Conservation (phyloP, 108 stramenopile species). For the Skeletonema grethae region DNA sequence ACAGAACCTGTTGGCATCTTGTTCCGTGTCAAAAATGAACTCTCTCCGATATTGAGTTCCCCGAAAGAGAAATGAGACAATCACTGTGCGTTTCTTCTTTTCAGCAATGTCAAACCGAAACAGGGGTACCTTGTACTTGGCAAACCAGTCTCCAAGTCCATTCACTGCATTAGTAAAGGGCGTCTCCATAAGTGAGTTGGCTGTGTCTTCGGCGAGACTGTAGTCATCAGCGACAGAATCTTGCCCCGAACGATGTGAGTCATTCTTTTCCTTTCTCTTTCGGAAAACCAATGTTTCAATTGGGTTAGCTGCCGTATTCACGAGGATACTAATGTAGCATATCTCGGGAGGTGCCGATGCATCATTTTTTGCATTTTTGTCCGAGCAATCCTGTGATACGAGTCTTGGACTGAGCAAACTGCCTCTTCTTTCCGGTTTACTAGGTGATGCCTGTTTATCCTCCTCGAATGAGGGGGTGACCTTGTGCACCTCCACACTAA, state of each 20-base stretch:
- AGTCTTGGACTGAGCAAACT: conserved; percentile 9
- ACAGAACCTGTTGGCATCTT: conserved; percentile 52
- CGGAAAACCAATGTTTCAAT: background rate
- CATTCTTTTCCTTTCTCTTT: background rate
- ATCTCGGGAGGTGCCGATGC: background rate
- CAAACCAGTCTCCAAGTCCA: conserved; percentile 53
- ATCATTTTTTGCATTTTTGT: background rate
- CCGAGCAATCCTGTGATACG: background rate
- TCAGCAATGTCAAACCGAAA: conserved; percentile 33
- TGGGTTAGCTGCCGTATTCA: conserved; percentile 1
- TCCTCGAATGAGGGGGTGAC: conserved; percentile 21
- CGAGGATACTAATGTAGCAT: background rate
- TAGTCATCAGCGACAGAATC: conserved; percentile 5
- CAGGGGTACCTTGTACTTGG: conserved; percentile 63
- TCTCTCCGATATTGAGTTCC: conserved; percentile 50
- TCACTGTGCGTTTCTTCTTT: conserved; percentile 35
- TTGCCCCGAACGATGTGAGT: background rate
- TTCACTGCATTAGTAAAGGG: background rate
- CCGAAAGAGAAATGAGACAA: conserved; percentile 31
- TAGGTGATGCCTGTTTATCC: background rate
- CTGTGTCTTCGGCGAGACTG: conserved; percentile 13
- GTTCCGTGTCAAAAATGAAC: conserved; percentile 63
- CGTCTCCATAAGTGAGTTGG: conserved; percentile 14
- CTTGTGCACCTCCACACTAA: conserved; percentile 34
- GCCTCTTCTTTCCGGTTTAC: background rate